Conservation (phyloP, 202 grass and related monocot genomes). For the Schoenoplectus tabernaemontani region DNA sequence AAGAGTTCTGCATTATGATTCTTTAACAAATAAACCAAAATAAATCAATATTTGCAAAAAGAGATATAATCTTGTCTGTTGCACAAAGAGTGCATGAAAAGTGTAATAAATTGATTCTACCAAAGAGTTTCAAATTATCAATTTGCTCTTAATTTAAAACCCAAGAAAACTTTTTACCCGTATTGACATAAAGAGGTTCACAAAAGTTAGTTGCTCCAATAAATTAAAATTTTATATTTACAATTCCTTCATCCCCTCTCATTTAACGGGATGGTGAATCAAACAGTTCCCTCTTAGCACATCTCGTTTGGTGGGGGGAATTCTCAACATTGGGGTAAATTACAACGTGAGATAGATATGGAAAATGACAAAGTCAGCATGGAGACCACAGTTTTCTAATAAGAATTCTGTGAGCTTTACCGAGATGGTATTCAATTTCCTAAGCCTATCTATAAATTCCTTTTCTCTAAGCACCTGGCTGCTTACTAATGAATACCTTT, state of each 20-base stretch:
- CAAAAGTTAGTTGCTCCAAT: not conserved
- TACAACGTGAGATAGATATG: no score
- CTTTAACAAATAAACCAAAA: not conserved
- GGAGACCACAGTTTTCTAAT: no score
- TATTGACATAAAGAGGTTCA: not conserved
- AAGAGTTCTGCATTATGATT: not conserved
- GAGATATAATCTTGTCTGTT: not conserved
- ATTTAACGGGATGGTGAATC: conserved; percentile 10
- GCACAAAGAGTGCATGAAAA: not conserved
- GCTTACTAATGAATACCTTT: no score
- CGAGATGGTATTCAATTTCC: no score
- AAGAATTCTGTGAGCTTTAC: no score
- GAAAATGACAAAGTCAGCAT: no score
- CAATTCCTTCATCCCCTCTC: conserved; percentile 22
- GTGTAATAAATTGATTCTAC: not conserved
- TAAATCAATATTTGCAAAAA: not conserved
- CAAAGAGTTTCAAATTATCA: not conserved
- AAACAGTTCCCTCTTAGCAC: not conserved
- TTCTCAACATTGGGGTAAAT: no score
- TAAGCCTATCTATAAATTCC: no score
- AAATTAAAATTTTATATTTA: not conserved
- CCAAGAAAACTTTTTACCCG: not conserved
- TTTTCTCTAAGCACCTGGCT: no score
- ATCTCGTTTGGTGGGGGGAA: no score
- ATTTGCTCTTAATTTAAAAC: not conserved